Evolutionary conservation across 805 yeast genomes (phyloP).

Genomic region (Lipomyces lipofer): DNA sequence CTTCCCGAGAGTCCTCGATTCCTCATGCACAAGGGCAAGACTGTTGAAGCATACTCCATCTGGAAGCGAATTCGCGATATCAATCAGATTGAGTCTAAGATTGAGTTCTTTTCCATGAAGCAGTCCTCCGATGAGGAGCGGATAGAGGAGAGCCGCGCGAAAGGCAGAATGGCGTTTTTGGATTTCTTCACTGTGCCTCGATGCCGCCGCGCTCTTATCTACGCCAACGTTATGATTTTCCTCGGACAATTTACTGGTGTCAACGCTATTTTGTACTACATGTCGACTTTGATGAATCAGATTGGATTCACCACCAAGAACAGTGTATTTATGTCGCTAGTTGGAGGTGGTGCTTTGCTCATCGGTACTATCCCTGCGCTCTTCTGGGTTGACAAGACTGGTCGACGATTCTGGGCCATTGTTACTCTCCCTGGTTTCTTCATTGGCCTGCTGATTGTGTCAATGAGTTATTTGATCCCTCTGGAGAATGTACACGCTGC

Average conservation of each 20-base stretch:
- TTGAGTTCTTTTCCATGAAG: conserved; percentile 60
- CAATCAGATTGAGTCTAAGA: conserved; percentile 44
- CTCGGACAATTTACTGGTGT: conserved; percentile 69
- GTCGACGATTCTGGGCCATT: conserved; percentile 54
- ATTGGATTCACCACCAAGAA: conserved; percentile 56
- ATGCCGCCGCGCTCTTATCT: conserved; percentile 60
- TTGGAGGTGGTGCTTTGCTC: conserved; percentile 64
- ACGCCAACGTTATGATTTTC: conserved; percentile 57
- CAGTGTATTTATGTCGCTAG: conserved; percentile 66
- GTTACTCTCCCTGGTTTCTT: conserved; percentile 55
- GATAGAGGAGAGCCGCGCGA: conserved; percentile 33
- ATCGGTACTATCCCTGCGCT: conserved; percentile 69
- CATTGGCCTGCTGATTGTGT: conserved; percentile 60
- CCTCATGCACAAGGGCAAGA: conserved; percentile 52
- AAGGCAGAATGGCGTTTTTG: conserved; percentile 44
- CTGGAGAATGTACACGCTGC: conserved; percentile 49
- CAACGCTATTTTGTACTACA: conserved; percentile 63
- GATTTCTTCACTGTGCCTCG: conserved; percentile 59
- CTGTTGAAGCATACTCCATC: conserved; percentile 55
- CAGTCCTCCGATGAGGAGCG: conserved; percentile 53
- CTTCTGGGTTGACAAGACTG: conserved; percentile 43
- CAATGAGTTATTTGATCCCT: conserved; percentile 53
- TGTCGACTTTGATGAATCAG: conserved; percentile 56
- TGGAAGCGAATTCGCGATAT: conserved; percentile 60
- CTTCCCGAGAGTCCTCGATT: conserved; percentile 65